Evolutionary conservation across 208 protist genomes (phyloP).

Genomic region (Wallacemonas sp.): DNA sequence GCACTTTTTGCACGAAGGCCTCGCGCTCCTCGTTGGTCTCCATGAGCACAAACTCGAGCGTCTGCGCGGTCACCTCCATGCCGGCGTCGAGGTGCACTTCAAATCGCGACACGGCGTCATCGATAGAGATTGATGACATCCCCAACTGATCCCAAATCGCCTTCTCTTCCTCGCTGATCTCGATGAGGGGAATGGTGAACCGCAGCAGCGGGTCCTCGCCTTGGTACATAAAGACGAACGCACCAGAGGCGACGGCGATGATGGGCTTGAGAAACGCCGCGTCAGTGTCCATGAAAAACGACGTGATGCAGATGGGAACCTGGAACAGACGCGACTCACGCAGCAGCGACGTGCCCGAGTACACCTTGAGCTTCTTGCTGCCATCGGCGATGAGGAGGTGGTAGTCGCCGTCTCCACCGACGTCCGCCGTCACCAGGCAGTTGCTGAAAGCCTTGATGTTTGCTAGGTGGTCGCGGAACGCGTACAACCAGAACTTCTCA

Average conservation of each 20-base stretch:
- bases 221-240: conserved; percentile 92
- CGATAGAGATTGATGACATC: conserved; percentile 24
- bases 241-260: conserved; percentile 87
- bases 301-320: conserved; percentile 82
- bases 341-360: conserved; percentile 77
- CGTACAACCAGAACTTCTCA: conserved; percentile 89
- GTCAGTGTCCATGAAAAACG: conserved; percentile 78
- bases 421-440: conserved; percentile 82
- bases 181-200: conserved; percentile 76
- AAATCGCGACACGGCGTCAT: conserved; percentile 44
- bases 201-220: conserved; percentile 92
- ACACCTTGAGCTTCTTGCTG: conserved; percentile 81
- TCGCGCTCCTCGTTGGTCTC: conserved; percentile 49
- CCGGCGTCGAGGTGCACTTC: conserved; percentile 51
- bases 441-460: conserved; percentile 69
- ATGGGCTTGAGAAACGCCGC: conserved; percentile 53
- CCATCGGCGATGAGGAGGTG: conserved; percentile 92
- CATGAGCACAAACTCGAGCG: conserved; percentile 72
- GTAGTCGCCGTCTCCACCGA: conserved; percentile 92
- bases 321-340: conserved; percentile 79
- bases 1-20: conserved; percentile 42
- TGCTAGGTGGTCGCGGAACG: conserved; percentile 90
- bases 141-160: conserved; percentile 63
- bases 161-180: conserved; percentile 57
- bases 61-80: conserved; percentile 64